Base-by-base conservation (phyloP, 139 green algal species). In the Picochlorum sp. region DNA sequence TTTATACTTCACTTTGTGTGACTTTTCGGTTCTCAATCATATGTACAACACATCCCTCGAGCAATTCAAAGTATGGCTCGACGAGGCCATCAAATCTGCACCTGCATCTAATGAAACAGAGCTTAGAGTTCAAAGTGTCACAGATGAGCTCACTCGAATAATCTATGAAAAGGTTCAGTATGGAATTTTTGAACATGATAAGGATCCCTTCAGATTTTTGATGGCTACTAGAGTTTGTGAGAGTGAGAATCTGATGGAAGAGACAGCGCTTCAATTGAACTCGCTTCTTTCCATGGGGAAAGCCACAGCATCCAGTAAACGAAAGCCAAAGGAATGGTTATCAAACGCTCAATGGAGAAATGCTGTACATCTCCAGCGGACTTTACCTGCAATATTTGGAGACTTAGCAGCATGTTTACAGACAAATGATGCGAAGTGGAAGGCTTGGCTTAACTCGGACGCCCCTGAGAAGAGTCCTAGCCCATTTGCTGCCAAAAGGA, bases 141-240 rank as follows among this genome's bases (percentile, higher is more conserved):
- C 34, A 41, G 34, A 41, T 13, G 34, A 41, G 81, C 94, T 97
- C 75, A 93, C 24, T 14, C 95, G 88, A 60, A 76, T 86, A 59
- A 88, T 95, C 67, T 96, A 94, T 83, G 65, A 91, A 10, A 96
- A 96, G 78, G 81, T 95, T 49, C 83, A 93, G 85, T 79, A 89
- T 58, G 91, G 91, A 49, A 82, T 97, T 57, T 97, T 96, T 81
- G 91, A 97, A 82, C 77, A 83, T n/a, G 86, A 97, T 85, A 96
- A 95, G 82, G 66, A 94, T 47, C 85, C 91, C 65, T 97, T 97
- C 69, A 84, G 87, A 26, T 83, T 96, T 28, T 95, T 97, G 86
- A 80, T 97, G 47, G 84, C 91, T 58, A 90, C 34, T 41, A 9
- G 34, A 41, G 34, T 41, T 41, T 41, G 34, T 41, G 34, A 41